A percentile compares a stretch with the other conserved stretches of the same genome.
phyloP scores from a whole-genome alignment of 2,329 filamentous ascomycete genomes.

The Alternaria ventricosa region DNA sequence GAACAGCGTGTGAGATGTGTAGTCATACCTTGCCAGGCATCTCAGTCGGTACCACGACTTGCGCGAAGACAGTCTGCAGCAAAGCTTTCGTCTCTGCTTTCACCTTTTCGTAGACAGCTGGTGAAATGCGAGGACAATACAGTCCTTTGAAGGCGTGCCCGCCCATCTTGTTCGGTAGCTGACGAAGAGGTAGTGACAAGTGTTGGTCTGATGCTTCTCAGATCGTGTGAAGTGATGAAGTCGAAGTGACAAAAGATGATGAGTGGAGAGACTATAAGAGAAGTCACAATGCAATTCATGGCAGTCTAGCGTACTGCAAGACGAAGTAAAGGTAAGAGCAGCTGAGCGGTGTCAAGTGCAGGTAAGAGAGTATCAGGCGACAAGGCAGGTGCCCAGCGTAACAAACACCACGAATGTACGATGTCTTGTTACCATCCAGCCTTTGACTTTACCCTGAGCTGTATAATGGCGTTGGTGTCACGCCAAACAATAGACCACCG shows the following conservation, averaged over 20 bases:
- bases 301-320: neutral
- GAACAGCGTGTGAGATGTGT: neutral
- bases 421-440: too few species aligned
- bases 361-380: neutral
- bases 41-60: slow-evolving; percentile 34
- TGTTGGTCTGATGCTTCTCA: too few species aligned
- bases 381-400: neutral
- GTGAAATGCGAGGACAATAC: slow-evolving; percentile 30
- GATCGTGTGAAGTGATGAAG: neutral
- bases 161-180: slow-evolving; percentile 22
- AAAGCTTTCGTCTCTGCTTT: slow-evolving; percentile 15
- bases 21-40: slow-evolving; percentile 30
- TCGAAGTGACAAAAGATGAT: neutral
- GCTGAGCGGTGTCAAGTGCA: neutral
- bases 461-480: too few species aligned
- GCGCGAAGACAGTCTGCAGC: slow-evolving; percentile 27
- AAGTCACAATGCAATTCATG: neutral
- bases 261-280: neutral
- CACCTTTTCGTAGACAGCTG: slow-evolving; percentile 20
- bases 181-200: neutral
- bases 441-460: too few species aligned
- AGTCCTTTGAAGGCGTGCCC: slow-evolving; percentile 13
- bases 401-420: neutral
- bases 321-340: neutral
- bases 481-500: neutral